Evolutionary conservation across 495 filamentous ascomycete genomes (phyloP), one percentile per base, ranked within the genome.

Genomic region (Lophiotrema nucula): DNA sequence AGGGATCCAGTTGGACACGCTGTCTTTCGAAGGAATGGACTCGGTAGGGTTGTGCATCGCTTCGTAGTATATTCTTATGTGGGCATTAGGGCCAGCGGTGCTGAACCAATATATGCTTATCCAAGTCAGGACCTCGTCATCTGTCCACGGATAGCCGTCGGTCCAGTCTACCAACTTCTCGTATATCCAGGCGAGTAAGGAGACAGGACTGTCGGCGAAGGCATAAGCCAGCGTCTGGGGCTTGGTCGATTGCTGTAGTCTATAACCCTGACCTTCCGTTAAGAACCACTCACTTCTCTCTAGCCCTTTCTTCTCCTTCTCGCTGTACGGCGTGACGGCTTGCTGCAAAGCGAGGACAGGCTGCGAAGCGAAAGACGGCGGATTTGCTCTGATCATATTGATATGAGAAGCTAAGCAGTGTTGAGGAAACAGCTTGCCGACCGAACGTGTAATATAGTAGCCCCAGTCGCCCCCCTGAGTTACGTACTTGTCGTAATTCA

Each of bases 381-480:
- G 66, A 49, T 46, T 41, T 4, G 76, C 74, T 38, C 69, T 57
- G 35, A 81, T 69, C 73, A 81, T 80, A 69, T 87, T 87, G 37
- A 90, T 69, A 62, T 89, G 87, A n/a, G 74, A 77, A 19, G 84
- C 86, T 25, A 78, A 72, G 67, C 80, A 81, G 64, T 78, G 66
- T 18, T 74, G 46, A 0, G 85, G 84, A 59, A 84, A 83, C 5
- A 82, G 65, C 24, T 74, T 60, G 2, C 77, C 82, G 8, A 90
- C 73, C 15, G 73, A 60, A 31, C 86, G 79, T 28, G 82, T 81
- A 45, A 89, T 81, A 58, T 76, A 73, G 52, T 72, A 83, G 26
- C 86, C 87, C 81, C 83, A 85, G 65, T 89, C 87, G 45, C 87
- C 85, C 38, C 81, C 85, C 65, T 85, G 82, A 2, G 77, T 81